phyloP scores from a whole-genome alignment of 139 green algal species.

The Dunaliella sp. region DNA sequence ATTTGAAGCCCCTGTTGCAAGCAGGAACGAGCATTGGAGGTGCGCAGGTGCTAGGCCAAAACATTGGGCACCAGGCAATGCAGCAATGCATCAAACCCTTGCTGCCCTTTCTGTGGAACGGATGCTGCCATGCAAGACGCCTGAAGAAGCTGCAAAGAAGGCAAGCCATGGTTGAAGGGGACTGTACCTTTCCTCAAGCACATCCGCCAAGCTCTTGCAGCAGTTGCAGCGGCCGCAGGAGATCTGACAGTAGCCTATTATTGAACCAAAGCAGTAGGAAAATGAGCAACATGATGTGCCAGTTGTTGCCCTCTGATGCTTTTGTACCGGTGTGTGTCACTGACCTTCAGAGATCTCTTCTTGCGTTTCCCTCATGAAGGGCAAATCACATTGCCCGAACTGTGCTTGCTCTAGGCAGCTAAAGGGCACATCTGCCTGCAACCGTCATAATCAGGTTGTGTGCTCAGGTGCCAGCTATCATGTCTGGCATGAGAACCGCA shows the following conservation, averaged over 20 bases:
- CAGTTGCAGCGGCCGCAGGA: slow-evolving; percentile 39
- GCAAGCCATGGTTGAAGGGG: no score
- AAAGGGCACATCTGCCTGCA: slow-evolving; percentile 5
- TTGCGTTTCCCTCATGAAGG: slow-evolving; percentile 25
- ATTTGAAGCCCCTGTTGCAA: slow-evolving; percentile 30
- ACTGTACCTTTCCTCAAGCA: slow-evolving; percentile 2
- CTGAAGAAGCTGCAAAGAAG: no score
- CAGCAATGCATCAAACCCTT: no score
- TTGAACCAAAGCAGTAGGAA: neutral
- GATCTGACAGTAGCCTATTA: slow-evolving; percentile 53
- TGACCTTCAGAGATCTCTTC: slow-evolving; percentile 24
- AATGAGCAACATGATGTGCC: neutral
- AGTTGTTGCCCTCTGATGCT: no score
- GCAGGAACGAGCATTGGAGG: no score
- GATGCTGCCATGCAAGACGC: no score
- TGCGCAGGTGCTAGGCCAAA: no score
- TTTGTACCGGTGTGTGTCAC: neutral
- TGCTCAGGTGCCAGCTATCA: neutral
- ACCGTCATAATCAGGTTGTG: neutral
- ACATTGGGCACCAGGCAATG: no score
- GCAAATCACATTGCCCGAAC: slow-evolving; percentile 12
- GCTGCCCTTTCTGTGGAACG: no score
- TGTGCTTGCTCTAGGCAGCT: slow-evolving; percentile 21
- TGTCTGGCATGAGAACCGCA: neutral
- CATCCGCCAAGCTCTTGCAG: slow-evolving; percentile 29